phyloP scores from a whole-genome alignment of 495 filamentous ascomycete species.

The Penicillium ochrochloron region DNA sequence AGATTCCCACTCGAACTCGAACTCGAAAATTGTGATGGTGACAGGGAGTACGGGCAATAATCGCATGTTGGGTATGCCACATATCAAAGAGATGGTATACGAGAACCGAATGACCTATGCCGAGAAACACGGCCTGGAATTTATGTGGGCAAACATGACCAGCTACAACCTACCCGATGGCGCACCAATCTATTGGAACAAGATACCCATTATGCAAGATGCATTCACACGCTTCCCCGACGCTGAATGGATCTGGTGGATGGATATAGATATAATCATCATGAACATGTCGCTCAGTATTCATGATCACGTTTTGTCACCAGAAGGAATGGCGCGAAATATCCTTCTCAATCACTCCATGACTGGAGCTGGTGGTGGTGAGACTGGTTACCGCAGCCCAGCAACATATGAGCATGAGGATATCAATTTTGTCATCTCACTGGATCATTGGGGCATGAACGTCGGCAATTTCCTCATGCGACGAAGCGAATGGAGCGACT shows the following conservation, averaged over 20 bases:
- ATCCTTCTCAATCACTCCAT: slow-evolving; percentile 11
- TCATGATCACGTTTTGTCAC: slow-evolving; percentile 18
- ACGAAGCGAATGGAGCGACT: slow-evolving; percentile 20
- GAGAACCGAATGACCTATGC: slow-evolving; percentile 24
- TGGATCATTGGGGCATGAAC: slow-evolving; percentile 21
- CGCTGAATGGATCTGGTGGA: slow-evolving; percentile 20
- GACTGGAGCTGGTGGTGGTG: slow-evolving; percentile 12
- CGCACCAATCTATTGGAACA: slow-evolving; percentile 20
- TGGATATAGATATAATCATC: slow-evolving; percentile 19
- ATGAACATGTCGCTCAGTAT: slow-evolving; percentile 21
- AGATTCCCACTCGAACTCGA: neutral
- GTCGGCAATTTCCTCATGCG: slow-evolving; percentile 24
- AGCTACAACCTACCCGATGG: slow-evolving; percentile 17
- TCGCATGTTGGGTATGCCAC: slow-evolving; percentile 20
- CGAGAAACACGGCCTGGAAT: slow-evolving; percentile 14
- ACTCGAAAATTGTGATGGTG: slow-evolving; percentile 21
- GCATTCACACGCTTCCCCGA: slow-evolving; percentile 13
- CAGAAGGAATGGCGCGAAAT: slow-evolving; percentile 11
- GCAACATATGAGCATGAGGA: slow-evolving; percentile 18
- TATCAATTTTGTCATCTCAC: slow-evolving; percentile 25
- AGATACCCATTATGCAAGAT: slow-evolving; percentile 15
- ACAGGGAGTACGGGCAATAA: slow-evolving; percentile 20
- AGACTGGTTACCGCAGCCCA: slow-evolving; percentile 15
- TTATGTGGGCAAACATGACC: slow-evolving; percentile 23
- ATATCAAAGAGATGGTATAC: slow-evolving; percentile 27